phyloP scores from a whole-genome alignment of 2,329 filamentous ascomycete species.

The Sordariomycetes sp. region DNA sequence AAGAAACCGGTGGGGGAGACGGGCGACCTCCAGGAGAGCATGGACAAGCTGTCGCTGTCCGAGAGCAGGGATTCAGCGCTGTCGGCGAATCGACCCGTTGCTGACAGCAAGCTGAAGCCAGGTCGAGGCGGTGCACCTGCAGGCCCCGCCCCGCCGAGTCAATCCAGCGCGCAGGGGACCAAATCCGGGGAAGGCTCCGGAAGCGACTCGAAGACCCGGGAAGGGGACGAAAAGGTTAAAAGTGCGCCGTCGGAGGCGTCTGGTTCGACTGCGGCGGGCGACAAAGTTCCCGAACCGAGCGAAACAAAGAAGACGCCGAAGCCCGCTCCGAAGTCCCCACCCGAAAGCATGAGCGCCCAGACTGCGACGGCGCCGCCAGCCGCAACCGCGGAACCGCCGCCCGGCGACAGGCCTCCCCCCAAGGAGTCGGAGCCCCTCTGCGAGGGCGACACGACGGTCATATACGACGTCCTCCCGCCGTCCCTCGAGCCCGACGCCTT shows the following conservation, averaged over 20 bases:
- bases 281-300: not conserved
- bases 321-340: not conserved
- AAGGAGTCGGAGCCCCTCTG: conserved; percentile 36
- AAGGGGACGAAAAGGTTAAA: not conserved
- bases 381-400: not conserved
- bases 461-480: conserved; percentile 56
- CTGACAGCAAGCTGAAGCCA: not conserved
- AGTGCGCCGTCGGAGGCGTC: not conserved
- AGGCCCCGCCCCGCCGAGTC: not conserved
- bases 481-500: conserved; percentile 52
- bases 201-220: not conserved
- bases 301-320: not conserved
- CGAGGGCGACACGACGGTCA: conserved; percentile 70
- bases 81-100: not conserved
- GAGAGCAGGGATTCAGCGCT: not conserved
- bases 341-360: not conserved
- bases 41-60: not conserved
- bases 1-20: no score
- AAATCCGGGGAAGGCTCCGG: not conserved
- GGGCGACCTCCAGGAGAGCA: not conserved
- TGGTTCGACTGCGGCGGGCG: not conserved
- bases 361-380: not conserved
- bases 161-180: not conserved
- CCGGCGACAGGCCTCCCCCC: not conserved
- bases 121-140: not conserved